A percentile compares a stretch with the other conserved stretches of the same genome.
Evolutionary conservation across 2,329 filamentous ascomycete species (phyloP).

Genomic region (Monilinia fructigena): DNA sequence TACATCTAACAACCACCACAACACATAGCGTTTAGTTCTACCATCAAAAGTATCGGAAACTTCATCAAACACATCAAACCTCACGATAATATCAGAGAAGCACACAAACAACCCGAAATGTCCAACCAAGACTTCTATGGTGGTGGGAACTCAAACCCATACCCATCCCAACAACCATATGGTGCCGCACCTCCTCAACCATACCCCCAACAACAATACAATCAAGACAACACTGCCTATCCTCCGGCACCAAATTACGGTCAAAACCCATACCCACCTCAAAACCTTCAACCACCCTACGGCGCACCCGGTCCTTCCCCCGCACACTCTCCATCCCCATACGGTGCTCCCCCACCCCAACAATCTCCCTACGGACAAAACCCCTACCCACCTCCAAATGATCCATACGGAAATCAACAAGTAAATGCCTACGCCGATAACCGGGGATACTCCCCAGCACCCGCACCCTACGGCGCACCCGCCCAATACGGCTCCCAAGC

Average conservation of each 20-base stretch:
- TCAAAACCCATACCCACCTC: neutral
- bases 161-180: constrained; percentile 9
- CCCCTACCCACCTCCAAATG: constrained; percentile 2
- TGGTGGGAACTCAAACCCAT: constrained; percentile 5
- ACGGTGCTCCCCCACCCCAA: constrained; percentile 1
- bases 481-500: constrained; percentile 2
- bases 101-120: neutral
- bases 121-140: constrained; percentile 17
- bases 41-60: neutral
- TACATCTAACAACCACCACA: neutral
- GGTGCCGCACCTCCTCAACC: constrained; percentile 10
- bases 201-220: constrained; percentile 16
- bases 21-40: neutral
- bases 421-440: neutral
- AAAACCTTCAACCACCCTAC: constrained; percentile 13
- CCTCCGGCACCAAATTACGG: constrained; percentile 11
- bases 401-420: constrained; percentile 15
- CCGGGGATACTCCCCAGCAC: neutral
- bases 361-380: constrained; percentile 7
- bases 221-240: constrained; percentile 10
- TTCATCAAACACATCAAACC: neutral
- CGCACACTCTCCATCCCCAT: constrained; percentile 3
- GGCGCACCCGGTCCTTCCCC: constrained; percentile 11
- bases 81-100: neutral
- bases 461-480: constrained; percentile 5